Percentiles rank a stretch among this genome's conserved stretches.
phyloP scores from a whole-genome alignment of 306 rosid species.

The Ormosia emarginata region DNA sequence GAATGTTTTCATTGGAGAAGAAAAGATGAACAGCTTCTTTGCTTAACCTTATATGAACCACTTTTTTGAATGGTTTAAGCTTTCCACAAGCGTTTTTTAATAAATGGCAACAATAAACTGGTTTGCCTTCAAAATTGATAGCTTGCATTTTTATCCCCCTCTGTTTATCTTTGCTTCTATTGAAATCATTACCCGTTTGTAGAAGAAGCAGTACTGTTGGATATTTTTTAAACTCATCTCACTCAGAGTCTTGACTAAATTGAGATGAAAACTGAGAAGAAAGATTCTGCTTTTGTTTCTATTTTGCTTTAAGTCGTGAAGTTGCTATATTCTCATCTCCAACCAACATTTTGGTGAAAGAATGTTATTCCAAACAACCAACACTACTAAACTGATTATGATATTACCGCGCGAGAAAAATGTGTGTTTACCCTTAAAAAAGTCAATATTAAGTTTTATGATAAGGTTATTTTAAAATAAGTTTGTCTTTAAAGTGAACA shows the following conservation, averaged over 20 bases:
- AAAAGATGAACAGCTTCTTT: slow-evolving; percentile 30
- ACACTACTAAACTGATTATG: no score
- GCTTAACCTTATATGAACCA: slow-evolving; percentile 27
- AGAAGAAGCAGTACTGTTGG: no score
- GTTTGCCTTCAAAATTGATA: slow-evolving; percentile 14
- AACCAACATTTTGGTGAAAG: no score
- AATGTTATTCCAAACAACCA: not conserved
- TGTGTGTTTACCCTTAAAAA: no score
- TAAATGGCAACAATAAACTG: slow-evolving; percentile 30
- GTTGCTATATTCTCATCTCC: not conserved
- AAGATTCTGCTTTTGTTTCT: not conserved
- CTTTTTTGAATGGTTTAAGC: slow-evolving; percentile 20
- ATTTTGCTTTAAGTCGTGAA: not conserved
- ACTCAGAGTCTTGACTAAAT: not conserved
- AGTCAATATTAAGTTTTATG: no score
- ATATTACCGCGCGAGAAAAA: no score
- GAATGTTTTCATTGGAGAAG: slow-evolving; percentile 33
- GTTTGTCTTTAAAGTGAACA: no score
- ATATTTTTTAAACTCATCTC: not conserved
- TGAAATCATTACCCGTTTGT: not conserved
- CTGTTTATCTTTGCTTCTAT: not conserved
- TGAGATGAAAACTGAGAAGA: not conserved
- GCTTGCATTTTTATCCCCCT: not conserved
- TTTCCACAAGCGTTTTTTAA: slow-evolving; percentile 24
- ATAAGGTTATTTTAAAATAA: no score